Percentiles rank a stretch among this genome's conserved stretches.
These are phyloP conservation scores for Spatholobus suberectus DNA, from an alignment of 306 rosid genomes.

Conservation along the genomic window DNA sequence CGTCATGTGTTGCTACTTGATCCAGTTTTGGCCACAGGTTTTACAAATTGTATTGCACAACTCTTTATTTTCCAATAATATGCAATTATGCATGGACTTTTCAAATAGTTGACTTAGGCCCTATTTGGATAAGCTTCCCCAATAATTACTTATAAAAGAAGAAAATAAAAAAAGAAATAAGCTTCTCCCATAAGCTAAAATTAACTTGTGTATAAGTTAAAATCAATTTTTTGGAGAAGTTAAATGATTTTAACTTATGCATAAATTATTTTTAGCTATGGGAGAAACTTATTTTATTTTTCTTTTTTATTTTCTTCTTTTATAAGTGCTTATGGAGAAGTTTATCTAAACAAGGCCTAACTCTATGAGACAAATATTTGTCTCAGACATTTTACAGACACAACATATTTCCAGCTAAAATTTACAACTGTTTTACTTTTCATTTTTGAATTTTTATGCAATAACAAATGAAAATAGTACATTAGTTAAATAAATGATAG, in stretches of 20 bases:
- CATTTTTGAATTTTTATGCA: neutral
- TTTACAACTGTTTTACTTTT: neutral
- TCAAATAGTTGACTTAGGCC: neutral
- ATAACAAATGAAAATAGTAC: neutral
- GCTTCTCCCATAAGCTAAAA: no score
- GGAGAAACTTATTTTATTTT: no score
- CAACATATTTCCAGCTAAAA: neutral
- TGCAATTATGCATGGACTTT: no score
- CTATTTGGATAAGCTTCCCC: neutral
- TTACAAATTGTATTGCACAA: neutral
- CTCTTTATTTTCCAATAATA: neutral
- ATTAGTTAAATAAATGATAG: neutral
- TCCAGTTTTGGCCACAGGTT: conserved; percentile 93
- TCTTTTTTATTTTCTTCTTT: no score
- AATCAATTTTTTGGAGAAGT: no score
- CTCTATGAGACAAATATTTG: neutral
- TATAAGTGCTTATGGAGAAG: no score
- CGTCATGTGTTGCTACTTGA: conserved; percentile 89
- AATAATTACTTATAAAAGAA: no score
- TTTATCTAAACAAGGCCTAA: no score
- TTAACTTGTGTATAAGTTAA: no score
- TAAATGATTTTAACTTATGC: no score
- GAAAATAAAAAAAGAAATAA: no score
- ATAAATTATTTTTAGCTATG: no score
- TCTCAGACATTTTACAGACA: neutral